These are phyloP conservation scores for Tripterygium wilfordii DNA, from an alignment of 177 flowering plant species.

Conservation along the genomic window DNA sequence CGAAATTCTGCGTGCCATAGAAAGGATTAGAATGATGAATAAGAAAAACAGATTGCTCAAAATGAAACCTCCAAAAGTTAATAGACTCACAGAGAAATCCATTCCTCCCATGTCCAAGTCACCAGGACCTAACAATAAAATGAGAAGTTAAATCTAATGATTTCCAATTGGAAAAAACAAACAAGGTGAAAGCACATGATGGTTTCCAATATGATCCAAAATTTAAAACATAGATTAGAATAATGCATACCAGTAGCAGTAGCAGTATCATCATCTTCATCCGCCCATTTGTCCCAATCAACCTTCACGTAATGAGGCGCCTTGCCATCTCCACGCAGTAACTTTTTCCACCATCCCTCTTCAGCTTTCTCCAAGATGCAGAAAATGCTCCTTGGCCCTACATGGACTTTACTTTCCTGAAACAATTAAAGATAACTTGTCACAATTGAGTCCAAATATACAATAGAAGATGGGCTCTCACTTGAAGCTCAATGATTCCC, in stretches of 20 bases:
- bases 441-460: too few relatives aligned
- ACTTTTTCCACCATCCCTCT: conserved; percentile 84
- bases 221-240: background rate
- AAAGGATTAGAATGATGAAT: conserved; percentile 4
- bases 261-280: conserved; percentile 87
- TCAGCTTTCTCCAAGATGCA: conserved; percentile 85
- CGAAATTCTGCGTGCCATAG: conserved; percentile 44
- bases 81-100: conserved; percentile 74
- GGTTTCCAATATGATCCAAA: background rate
- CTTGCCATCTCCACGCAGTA: conserved; percentile 66
- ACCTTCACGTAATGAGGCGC: conserved; percentile 53
- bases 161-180: too few relatives aligned
- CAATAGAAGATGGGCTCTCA: too few relatives aligned
- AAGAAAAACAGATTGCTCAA: background rate
- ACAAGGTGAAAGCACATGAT: background rate
- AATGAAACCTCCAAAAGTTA: background rate
- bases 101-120: conserved; percentile 75
- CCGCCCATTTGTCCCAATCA: conserved; percentile 99
- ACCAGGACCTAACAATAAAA: conserved; percentile 26
- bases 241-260: conserved; percentile 29
- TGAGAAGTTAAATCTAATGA: background rate
- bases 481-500: too few relatives aligned
- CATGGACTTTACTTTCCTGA: conserved; percentile 82
- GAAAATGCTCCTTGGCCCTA: conserved; percentile 65
- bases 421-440: conserved; percentile 1